Base-by-base conservation (phyloP, 495 filamentous ascomycete genomes). In the Jackrogersella minutella region DNA sequence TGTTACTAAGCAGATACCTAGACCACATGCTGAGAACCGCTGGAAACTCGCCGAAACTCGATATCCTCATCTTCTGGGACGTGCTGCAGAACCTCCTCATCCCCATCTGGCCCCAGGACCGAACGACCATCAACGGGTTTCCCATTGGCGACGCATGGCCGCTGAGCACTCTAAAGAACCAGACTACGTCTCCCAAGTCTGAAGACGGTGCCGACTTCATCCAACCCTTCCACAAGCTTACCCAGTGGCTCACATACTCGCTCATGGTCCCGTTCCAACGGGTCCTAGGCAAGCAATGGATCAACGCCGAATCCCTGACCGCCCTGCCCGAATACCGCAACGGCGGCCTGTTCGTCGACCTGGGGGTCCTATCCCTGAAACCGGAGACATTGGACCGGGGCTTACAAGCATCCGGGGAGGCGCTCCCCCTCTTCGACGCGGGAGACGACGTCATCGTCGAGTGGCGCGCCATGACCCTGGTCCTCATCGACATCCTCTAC, bases 81-180 rank as follows among this genome's bases (percentile, higher is more conserved):
- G 86, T 92, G 7, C 82, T 98, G 0, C 96, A 96, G 85, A 88
- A 93, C 64, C 91, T 94, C 1, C 84, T 98, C 2, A 82, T 88
- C 9, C 82, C 88, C 1, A 91, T 97, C 74, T 98, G 94, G 94
- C 95, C 95, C 0, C 76, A 87, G 0, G 92, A 92, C 0, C 85
- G 95, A 31, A 97, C 93, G 5, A 87, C 90, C 62, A 88, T 98
- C 62, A 91, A 96, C 70, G 92, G 91, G 2, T 83, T 93, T 22
- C 87, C 92, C 0, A 87, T 98, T 50, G 94, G 94, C 40, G 94
- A 98, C 73, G 94, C 95, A 26, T 98, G 94, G 94, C 89, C 87
- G 5, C 33, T 59, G 13, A 49, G 33, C 13, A 44, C 33, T 3
- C 1, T 96, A n/a, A 13, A 49, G 44, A 49, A 49, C 10, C 44